Evolutionary conservation across 768 basidiomycete species (phyloP).

Genomic region (Pleurotus salmoneostramineus): DNA sequence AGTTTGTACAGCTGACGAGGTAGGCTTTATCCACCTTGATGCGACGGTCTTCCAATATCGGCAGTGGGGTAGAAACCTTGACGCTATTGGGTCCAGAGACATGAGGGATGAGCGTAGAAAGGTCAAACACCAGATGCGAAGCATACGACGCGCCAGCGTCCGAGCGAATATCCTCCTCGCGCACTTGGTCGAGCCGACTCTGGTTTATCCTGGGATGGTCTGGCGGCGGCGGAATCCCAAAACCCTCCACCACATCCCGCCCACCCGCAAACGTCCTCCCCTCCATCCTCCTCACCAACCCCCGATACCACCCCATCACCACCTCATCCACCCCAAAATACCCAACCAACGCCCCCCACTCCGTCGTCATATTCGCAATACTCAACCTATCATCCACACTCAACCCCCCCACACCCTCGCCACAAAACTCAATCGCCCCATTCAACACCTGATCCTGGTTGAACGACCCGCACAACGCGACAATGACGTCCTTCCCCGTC

Average conservation of each 20-base stretch:
- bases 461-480: constrained; percentile 93
- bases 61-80: constrained; percentile 92
- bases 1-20: constrained; percentile 97
- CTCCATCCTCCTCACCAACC: constrained; percentile 67
- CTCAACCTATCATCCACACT: constrained; percentile 91
- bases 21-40: constrained; percentile 96
- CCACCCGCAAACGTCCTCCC: constrained; percentile 72
- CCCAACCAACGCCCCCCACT: constrained; percentile 97
- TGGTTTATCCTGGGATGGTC: constrained; percentile 87
- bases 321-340: constrained; percentile 90
- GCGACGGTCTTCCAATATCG: constrained; percentile 65
- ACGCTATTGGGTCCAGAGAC: constrained; percentile 98
- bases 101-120: constrained; percentile 91
- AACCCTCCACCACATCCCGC: too few relatives aligned
- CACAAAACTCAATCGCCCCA: constrained; percentile 93
- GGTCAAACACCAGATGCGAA: constrained; percentile 85
- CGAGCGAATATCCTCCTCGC: constrained; percentile 44
- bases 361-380: constrained; percentile 99
- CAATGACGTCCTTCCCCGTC: constrained; percentile 97
- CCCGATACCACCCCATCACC: constrained; percentile 84
- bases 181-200: constrained; percentile 62
- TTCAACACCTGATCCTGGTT: constrained; percentile 97
- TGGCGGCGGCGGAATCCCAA: constrained; percentile 64
- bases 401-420: constrained; percentile 77
- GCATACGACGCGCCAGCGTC: constrained; percentile 81